These are phyloP conservation scores for Saturnispora saitoi DNA, from an alignment of 805 yeast species.

Conservation along the genomic window DNA sequence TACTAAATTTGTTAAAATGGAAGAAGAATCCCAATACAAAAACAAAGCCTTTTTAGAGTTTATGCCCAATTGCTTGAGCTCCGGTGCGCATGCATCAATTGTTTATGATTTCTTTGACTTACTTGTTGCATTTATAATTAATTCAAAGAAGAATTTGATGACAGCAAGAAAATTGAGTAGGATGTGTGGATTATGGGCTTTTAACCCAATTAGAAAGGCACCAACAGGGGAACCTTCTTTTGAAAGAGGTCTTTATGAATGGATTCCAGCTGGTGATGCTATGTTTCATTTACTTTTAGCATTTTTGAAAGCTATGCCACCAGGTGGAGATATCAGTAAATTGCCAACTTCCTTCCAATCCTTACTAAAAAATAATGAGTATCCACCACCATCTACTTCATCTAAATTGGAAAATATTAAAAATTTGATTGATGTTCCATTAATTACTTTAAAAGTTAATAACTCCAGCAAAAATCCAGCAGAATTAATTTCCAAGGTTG, in stretches of 20 bases:
- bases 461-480: slow-evolving; percentile 38
- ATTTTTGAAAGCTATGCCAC: slow-evolving; percentile 69
- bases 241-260: slow-evolving; percentile 61
- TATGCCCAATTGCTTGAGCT: slow-evolving; percentile 76
- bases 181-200: slow-evolving; percentile 87
- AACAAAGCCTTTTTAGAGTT: slow-evolving; percentile 65
- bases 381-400: slow-evolving; percentile 56
- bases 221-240: slow-evolving; percentile 38
- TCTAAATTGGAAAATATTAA: slow-evolving; percentile 18
- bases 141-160: slow-evolving; percentile 68
- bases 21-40: slow-evolving; percentile 58
- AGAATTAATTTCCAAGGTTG: slow-evolving; percentile 52
- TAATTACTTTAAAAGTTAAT: slow-evolving; percentile 31
- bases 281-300: slow-evolving; percentile 72
- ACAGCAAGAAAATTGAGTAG: slow-evolving; percentile 74
- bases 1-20: slow-evolving; percentile 55
- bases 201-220: slow-evolving; percentile 30
- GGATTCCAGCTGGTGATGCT: slow-evolving; percentile 81
- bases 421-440: slow-evolving; percentile 29
- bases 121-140: slow-evolving; percentile 66
- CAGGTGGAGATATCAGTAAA: slow-evolving; percentile 43
- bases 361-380: slow-evolving; percentile 53
- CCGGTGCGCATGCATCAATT: slow-evolving; percentile 84
- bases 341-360: slow-evolving; percentile 63
- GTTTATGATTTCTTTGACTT: slow-evolving; percentile 83